Conservation (phyloP, 495 filamentous ascomycete species). For the Endocarpon pusillum region DNA sequence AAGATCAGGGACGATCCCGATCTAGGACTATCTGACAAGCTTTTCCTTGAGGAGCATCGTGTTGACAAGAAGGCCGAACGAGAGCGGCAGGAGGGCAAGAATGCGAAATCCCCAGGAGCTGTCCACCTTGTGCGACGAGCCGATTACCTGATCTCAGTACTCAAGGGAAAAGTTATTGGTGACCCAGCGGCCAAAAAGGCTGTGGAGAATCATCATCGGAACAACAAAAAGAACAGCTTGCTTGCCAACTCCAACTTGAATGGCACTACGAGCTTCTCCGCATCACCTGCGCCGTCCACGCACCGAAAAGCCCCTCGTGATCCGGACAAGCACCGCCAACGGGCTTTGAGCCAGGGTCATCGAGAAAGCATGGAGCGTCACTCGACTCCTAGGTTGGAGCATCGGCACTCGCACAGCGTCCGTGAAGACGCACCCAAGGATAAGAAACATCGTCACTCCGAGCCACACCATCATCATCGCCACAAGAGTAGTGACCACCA, state of each 20-base stretch:
- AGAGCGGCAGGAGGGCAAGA: constrained; percentile 52
- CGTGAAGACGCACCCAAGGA: constrained; percentile 2
- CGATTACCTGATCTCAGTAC: constrained; percentile 81
- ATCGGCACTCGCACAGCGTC: constrained; percentile 2
- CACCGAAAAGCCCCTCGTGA: constrained; percentile 32
- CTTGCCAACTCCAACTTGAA: constrained; percentile 17
- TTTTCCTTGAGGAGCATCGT: constrained; percentile 95
- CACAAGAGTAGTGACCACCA: constrained; percentile 22
- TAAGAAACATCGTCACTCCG: constrained; percentile 7
- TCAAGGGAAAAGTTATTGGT: constrained; percentile 59
- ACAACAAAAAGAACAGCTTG: constrained; percentile 47
- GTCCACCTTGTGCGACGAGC: constrained; percentile 91
- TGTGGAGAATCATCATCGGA: constrained; percentile 79
- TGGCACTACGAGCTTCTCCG: constrained; percentile 30
- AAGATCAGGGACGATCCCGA: constrained; percentile 85
- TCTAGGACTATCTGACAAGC: constrained; percentile 73
- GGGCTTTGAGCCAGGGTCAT: constrained; percentile 28
- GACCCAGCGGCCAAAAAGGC: constrained; percentile 57
- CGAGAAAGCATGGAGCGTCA: constrained; percentile 32
- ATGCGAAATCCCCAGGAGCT: constrained; percentile 80
- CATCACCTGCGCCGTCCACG: constrained; percentile 34
- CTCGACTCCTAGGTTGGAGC: constrained; percentile 17
- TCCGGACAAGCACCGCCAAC: constrained; percentile 31
- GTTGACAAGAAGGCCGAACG: constrained; percentile 93
- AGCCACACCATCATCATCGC: constrained; percentile 23